Percentiles rank a stretch among this genome's conserved stretches.
Evolutionary conservation across 192 early-diverging fungal species (phyloP).

Genomic region (Entrophospora sp.): DNA sequence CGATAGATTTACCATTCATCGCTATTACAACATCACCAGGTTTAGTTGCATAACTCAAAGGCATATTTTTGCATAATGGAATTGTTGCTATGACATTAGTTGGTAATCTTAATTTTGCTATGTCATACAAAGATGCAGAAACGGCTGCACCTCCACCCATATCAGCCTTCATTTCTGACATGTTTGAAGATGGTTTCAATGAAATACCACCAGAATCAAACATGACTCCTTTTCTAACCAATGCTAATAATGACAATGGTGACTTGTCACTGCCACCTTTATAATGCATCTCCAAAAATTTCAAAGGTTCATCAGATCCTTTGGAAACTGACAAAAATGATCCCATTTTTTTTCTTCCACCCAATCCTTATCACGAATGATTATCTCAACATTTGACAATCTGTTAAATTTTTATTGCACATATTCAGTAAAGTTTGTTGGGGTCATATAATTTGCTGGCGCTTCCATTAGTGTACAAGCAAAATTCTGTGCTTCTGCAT

Average conservation of each 20-base stretch:
- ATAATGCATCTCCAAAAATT: constrained; percentile 84
- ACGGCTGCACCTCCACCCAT: constrained; percentile 92
- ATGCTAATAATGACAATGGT: too few relatives aligned
- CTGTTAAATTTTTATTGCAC: constrained; percentile 41
- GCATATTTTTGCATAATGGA: constrained; percentile 94
- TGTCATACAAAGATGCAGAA: constrained; percentile 66
- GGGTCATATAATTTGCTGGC: constrained; percentile 87
- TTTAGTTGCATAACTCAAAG: constrained; percentile 72
- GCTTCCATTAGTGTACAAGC: constrained; percentile 79
- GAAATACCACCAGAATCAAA: constrained; percentile 83
- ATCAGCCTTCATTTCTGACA: constrained; percentile 94
- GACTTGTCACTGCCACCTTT: constrained; percentile 49
- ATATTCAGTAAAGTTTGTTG: constrained; percentile 64
- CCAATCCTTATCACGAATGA: constrained; percentile 68
- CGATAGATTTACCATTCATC: constrained; percentile 82
- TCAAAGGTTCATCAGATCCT: constrained; percentile 70
- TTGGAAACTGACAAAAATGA: constrained; percentile 71
- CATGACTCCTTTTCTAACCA: constrained; percentile 87
- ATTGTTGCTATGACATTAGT: constrained; percentile 77
- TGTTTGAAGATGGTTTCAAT: constrained; percentile 78
- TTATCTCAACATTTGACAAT: constrained; percentile 45
- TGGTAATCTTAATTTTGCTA: constrained; percentile 63
- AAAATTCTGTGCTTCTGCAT: constrained; percentile 69
- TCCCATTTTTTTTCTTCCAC: constrained; percentile 74
- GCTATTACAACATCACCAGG: constrained; percentile 91